Evolutionary conservation across 2,329 filamentous ascomycete genomes (phyloP).

Genomic region (Neopestalotiopsis sp.): DNA sequence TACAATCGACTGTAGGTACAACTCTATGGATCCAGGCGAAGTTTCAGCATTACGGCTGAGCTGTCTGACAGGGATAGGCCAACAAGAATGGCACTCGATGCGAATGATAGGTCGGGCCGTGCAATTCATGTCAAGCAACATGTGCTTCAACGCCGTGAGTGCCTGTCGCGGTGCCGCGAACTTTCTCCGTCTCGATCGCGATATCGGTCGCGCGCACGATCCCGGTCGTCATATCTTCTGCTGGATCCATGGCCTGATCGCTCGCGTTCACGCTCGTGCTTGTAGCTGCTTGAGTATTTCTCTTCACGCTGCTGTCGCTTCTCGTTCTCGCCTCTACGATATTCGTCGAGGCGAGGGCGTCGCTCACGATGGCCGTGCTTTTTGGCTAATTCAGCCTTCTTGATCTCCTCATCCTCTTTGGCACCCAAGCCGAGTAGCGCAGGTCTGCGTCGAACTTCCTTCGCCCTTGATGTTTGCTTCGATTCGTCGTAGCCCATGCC

Average conservation of each 20-base stretch:
- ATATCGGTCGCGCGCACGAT: constrained; percentile 35
- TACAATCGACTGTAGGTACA: constrained; percentile 21
- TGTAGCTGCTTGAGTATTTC: constrained; percentile 48
- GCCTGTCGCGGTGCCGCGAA: constrained; percentile 29
- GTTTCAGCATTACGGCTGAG: background rate
- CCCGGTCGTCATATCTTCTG: constrained; percentile 30
- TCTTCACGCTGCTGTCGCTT: constrained; percentile 47
- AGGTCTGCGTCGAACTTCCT: constrained; percentile 72
- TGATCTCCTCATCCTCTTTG: constrained; percentile 77
- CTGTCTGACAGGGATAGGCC: background rate
- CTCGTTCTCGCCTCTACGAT: constrained; percentile 50
- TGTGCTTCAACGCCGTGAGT: constrained; percentile 22
- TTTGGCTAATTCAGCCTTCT: constrained; percentile 62
- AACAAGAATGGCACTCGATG: background rate
- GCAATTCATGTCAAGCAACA: too few relatives aligned
- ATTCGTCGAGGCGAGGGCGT: constrained; percentile 55
- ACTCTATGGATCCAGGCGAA: background rate
- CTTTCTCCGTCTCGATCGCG: constrained; percentile 22
- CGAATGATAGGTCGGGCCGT: too few relatives aligned
- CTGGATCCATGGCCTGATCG: constrained; percentile 38
- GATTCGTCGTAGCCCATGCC: constrained; percentile 95
- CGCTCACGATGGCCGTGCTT: constrained; percentile 44
- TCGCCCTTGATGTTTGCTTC: constrained; percentile 55
- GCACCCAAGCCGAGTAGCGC: constrained; percentile 88
- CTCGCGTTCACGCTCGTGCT: constrained; percentile 50